A percentile compares a stretch with the other conserved stretches of the same genome.
Conservation (phyloP, 805 yeast genomes). For the Metschnikowia bowlesiae region DNA sequence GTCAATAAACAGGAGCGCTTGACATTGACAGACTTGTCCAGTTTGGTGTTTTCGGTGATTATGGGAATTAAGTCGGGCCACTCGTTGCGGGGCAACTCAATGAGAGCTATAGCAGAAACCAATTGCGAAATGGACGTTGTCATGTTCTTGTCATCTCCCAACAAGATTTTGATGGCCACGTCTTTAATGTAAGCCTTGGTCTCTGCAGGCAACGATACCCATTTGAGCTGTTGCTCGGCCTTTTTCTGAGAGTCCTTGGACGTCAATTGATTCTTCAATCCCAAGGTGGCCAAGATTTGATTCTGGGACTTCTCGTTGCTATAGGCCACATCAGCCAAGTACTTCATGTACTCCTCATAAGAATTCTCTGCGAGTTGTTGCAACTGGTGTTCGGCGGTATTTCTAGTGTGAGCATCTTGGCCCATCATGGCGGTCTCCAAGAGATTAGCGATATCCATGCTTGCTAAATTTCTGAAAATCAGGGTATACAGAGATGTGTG, state of each 20-base stretch:
- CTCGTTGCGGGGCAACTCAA: conserved; percentile 80
- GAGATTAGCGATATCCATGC: conserved; percentile 57
- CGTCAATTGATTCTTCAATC: conserved; percentile 80
- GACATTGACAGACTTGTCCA: conserved; percentile 70
- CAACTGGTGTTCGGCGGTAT: conserved; percentile 75
- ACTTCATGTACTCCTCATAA: conserved; percentile 68
- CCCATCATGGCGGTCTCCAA: conserved; percentile 77
- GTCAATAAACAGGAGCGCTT: conserved; percentile 85
- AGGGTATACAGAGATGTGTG: neutral
- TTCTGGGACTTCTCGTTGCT: conserved; percentile 72
- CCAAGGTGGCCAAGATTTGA: conserved; percentile 86
- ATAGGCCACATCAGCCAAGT: conserved; percentile 67
- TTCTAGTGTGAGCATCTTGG: conserved; percentile 61
- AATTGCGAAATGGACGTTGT: conserved; percentile 88
- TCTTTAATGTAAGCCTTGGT: conserved; percentile 64
- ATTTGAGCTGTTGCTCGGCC: conserved; percentile 60
- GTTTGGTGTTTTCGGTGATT: conserved; percentile 81
- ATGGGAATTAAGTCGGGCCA: conserved; percentile 86
- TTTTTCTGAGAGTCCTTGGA: conserved; percentile 70
- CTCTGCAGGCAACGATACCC: conserved; percentile 58
- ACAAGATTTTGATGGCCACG: conserved; percentile 52
- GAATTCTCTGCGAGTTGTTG: conserved; percentile 65
- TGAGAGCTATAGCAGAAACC: conserved; percentile 95
- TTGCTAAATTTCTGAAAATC: neutral
- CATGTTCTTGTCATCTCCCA: conserved; percentile 67